phyloP scores from a whole-genome alignment of 352 stramenopile genomes.

The Pythium chondricola region DNA sequence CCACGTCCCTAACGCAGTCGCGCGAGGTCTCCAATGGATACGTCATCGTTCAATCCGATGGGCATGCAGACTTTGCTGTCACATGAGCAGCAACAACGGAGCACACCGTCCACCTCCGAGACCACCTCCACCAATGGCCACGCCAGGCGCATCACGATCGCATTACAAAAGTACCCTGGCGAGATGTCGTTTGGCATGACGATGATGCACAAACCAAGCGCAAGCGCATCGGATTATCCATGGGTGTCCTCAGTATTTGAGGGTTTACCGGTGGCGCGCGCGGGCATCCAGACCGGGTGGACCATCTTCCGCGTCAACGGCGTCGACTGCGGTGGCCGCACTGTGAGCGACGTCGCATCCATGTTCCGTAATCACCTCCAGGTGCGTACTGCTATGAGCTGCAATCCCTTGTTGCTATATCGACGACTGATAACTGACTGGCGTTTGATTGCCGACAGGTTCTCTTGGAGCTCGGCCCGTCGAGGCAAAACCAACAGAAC shows the following conservation, averaged over 20 bases:
- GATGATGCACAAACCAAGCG: constrained; percentile 26
- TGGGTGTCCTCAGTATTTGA: constrained; percentile 53
- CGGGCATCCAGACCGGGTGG: constrained; percentile 25
- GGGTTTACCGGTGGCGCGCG: constrained; percentile 46
- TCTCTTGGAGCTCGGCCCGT: no score
- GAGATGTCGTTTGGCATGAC: constrained; percentile 72
- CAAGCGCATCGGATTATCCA: constrained; percentile 23
- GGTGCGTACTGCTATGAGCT: neutral
- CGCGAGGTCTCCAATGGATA: no score
- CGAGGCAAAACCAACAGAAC: no score
- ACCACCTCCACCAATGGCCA: neutral
- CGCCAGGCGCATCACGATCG: neutral
- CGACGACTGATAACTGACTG: neutral
- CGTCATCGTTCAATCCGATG: no score
- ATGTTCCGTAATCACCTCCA: constrained; percentile 11
- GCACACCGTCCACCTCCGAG: neutral
- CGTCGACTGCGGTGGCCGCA: neutral
- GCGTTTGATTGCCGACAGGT: no score
- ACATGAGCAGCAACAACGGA: neutral
- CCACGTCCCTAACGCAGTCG: no score
- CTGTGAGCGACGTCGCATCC: constrained; percentile 6
- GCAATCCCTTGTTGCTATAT: neutral
- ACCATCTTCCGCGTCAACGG: constrained; percentile 11
- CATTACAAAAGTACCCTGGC: constrained; percentile 28
- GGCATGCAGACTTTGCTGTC: no score